A percentile compares a stretch with the other conserved stretches of the same genome.
phyloP scores from a whole-genome alignment of 371 early-diverging fungal species.

The Circinella minor region DNA sequence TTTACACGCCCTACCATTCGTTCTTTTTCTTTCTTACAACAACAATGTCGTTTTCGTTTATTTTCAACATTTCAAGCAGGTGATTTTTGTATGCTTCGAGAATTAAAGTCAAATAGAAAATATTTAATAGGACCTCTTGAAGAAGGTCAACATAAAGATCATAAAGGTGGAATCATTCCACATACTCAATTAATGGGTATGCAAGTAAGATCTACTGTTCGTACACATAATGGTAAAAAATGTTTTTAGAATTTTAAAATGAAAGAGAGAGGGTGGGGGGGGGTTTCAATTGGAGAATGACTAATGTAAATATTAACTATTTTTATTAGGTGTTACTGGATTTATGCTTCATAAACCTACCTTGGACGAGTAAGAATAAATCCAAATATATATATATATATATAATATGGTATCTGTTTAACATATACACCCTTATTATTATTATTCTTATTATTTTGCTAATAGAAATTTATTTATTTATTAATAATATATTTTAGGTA shows the following conservation, averaged over 20 bases:
- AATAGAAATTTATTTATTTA: not conserved
- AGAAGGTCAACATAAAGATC: slow-evolving; percentile 24
- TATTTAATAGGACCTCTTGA: slow-evolving; percentile 51
- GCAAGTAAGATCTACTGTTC: slow-evolving; percentile 50
- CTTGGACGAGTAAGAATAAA: slow-evolving; percentile 61
- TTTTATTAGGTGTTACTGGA: slow-evolving; percentile 23
- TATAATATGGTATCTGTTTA: too few relatives aligned
- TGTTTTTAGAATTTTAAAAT: too few relatives aligned
- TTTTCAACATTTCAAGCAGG: slow-evolving; percentile 36
- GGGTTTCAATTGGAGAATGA: too few relatives aligned
- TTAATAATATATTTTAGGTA: slow-evolving; percentile 39
- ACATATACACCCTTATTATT: too few relatives aligned
- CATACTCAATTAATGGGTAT: slow-evolving; percentile 60
- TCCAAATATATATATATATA: too few relatives aligned
- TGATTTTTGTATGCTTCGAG: slow-evolving; percentile 55
- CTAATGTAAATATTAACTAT: too few relatives aligned
- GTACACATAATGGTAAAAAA: slow-evolving; percentile 42
- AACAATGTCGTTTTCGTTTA: not conserved
- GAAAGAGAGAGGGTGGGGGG: too few relatives aligned
- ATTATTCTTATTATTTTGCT: not conserved
- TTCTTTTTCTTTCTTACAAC: not conserved
- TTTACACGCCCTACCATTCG: not conserved
- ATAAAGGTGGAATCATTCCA: slow-evolving; percentile 49
- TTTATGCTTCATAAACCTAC: slow-evolving; percentile 75
- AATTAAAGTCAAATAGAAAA: slow-evolving; percentile 40